Base-by-base conservation (phyloP, 805 yeast genomes). In the Saturnispora hagleri region DNA sequence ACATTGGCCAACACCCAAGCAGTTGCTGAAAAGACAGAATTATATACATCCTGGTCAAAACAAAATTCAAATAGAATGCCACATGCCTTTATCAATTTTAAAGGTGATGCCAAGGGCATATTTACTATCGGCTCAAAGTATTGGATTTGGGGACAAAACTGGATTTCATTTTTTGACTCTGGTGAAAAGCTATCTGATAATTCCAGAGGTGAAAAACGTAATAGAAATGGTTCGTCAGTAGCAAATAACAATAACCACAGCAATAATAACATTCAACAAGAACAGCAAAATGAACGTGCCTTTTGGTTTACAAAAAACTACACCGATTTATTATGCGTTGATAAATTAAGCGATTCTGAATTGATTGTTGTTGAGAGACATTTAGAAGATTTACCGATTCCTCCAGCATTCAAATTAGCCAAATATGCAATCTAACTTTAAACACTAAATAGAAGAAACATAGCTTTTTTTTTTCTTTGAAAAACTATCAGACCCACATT, bases 131-230 rank as follows among this genome's bases (percentile, higher is more conserved):
- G 68, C 1, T 60, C 58, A 20, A 73, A 79, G 51, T 69, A 85
- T 15, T 91, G 97, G 97, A 68, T 89, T n/a, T 89, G 87, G 79
- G 95, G 97, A 1, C 74, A 86, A 20, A 78, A 78, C 48, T 91
- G 96, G 95, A 58, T 90, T 15, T 77, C 84, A 4, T 86, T 77
- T 64, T 75, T 91, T 47, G 91, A 91, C 65, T 67, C 86, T 7
- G 42, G 46, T 20, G 50, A 51, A 38, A 31, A 44, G 28, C 43
- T 56, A 41, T 41, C 51, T 8, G 35, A 24, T 33, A 31, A 27
- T 35, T 20, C 43, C 6, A 47, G 31, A 47, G 61, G 53, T 60
- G 64, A 57, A 60, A 67, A 59, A 58, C 60, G 70, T 62, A 48
- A 66, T 54, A 58, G 71, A 60, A 59, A 65, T 58, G 64, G 70